phyloP scores from a whole-genome alignment of 805 yeast genomes.

The Candida gorgasii region DNA sequence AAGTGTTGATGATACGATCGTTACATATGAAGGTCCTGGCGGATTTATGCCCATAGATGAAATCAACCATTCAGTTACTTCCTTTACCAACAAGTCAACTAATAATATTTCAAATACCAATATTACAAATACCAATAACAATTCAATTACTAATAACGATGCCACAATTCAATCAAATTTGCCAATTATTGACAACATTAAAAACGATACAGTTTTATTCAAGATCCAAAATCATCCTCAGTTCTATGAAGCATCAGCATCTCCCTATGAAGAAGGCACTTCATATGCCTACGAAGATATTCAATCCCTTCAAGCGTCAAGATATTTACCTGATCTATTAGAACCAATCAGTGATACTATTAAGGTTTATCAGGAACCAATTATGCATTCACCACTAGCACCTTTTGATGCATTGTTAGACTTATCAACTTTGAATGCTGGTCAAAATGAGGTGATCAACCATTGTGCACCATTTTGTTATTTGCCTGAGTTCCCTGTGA shows the following conservation, averaged over 20 bases:
- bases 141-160: slow-evolving; percentile 2
- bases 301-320: slow-evolving; percentile 4
- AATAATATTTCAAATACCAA: too few species aligned
- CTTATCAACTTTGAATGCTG: slow-evolving; percentile 2
- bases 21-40: background rate
- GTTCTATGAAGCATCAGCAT: slow-evolving; percentile 12
- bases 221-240: slow-evolving; percentile 1
- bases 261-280: too few species aligned
- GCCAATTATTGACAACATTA: background rate
- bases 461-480: slow-evolving; percentile 19
- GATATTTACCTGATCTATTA: background rate
- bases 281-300: slow-evolving; percentile 9
- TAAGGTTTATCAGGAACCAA: slow-evolving; percentile 11
- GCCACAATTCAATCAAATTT: slow-evolving; percentile 2
- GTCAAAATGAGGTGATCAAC: background rate
- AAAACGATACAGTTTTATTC: background rate
- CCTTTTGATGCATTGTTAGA: slow-evolving; percentile 7
- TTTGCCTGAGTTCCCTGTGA: slow-evolving; percentile 12
- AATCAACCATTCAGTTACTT: too few species aligned
- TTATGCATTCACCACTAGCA: slow-evolving; percentile 16
- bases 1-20: background rate
- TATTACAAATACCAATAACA: too few species aligned
- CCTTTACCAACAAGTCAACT: too few species aligned
- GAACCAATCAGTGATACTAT: slow-evolving; percentile 1
- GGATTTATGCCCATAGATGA: background rate